Evolutionary conservation across 768 basidiomycete genomes (phyloP), one percentile per base, ranked within the genome.

Genomic region (Auriscalpium orientale): DNA sequence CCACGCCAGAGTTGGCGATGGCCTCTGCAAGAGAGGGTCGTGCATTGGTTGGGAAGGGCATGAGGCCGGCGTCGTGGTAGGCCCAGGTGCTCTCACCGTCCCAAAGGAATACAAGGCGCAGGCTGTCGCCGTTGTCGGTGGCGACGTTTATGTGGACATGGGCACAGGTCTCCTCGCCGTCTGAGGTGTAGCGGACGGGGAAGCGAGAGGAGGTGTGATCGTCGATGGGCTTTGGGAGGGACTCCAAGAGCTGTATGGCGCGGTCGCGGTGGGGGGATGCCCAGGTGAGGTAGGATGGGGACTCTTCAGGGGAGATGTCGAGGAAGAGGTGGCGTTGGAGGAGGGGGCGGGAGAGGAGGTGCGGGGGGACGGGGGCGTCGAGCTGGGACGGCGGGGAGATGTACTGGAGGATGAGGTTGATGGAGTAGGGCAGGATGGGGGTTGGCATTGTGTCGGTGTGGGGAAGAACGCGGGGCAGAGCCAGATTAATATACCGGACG

Each of bases 81-180:
- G 74, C 81, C 89, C 89, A 91, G 21, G 68, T 69, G 10, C 72
- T 70, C 7, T 47, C 45, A 18, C 69, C 70, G 51, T 87, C 80
- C 84, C 84, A 88, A 37, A 79, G 80, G 66, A 91, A 88, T 60
- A 89, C 71, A 49, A 90, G 73, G 58, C 86, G 78, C 58, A 87
- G 70, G 2, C 69, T 74, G 43, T 69, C 61, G 28, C 4, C 4
- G 28, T 28, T 5, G 28, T 57, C 54, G 18, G 56, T 53, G 68
- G 57, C 58, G 9, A 71, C 60, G 56, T 74, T 72, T 72, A 83
- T 70, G 63, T 62, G 61, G 7, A 60, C 61, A 22, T 62, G 61
- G 33, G 61, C 58, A 34, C 54, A 60, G 33, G 58, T 47, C 38
- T 54, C 22, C 53, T 62, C 61, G 28, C 37, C 46, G 40, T 62